Conservation (phyloP, 768 basidiomycete species). For the Tricholoma sp. region DNA sequence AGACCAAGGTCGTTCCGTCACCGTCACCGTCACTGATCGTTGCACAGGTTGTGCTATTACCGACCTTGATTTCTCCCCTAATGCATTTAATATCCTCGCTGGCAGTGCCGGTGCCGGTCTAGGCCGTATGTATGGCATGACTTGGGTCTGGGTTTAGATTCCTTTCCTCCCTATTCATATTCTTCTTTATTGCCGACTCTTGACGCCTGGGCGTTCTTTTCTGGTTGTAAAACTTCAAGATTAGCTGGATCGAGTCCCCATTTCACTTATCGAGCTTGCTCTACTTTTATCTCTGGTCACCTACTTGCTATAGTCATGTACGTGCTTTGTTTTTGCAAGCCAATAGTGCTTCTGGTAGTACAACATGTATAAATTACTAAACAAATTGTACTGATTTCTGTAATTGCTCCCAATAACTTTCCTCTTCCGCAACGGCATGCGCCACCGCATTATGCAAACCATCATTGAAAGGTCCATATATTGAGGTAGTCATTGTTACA, state of each 20-base stretch:
- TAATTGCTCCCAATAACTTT: slow-evolving; percentile 34
- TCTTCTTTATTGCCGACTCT: slow-evolving; percentile 16
- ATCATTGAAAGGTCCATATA: slow-evolving; percentile 7
- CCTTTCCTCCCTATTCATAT: slow-evolving; percentile 5
- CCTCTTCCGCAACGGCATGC: slow-evolving; percentile 29
- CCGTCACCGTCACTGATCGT: slow-evolving; percentile 53
- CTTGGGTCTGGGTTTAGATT: slow-evolving; percentile 41
- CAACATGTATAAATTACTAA: slow-evolving; percentile 1
- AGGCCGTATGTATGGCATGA: slow-evolving; percentile 43
- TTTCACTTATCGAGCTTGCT: slow-evolving; percentile 22
- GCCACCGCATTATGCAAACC: slow-evolving; percentile 24
- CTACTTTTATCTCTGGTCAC: slow-evolving; percentile 10
- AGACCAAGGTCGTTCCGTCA: slow-evolving; percentile 53
- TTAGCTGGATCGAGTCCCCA: slow-evolving; percentile 10
- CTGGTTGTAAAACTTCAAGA: slow-evolving; percentile 4
- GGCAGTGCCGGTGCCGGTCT: slow-evolving; percentile 22
- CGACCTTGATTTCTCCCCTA: slow-evolving; percentile 61
- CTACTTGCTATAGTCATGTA: slow-evolving; percentile 33
- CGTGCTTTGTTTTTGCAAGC: slow-evolving; percentile 13
- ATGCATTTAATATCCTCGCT: slow-evolving; percentile 51
- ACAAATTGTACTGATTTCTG: slow-evolving; percentile 6
- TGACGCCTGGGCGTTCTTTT: slow-evolving; percentile 23
- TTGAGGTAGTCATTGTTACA: slow-evolving; percentile 30
- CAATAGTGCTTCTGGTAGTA: slow-evolving; percentile 3
- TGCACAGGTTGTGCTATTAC: slow-evolving; percentile 48